Evolutionary conservation across 352 stramenopile species (phyloP), one percentile per base, ranked within the genome.

Genomic region (Aphanomyces astaci): DNA sequence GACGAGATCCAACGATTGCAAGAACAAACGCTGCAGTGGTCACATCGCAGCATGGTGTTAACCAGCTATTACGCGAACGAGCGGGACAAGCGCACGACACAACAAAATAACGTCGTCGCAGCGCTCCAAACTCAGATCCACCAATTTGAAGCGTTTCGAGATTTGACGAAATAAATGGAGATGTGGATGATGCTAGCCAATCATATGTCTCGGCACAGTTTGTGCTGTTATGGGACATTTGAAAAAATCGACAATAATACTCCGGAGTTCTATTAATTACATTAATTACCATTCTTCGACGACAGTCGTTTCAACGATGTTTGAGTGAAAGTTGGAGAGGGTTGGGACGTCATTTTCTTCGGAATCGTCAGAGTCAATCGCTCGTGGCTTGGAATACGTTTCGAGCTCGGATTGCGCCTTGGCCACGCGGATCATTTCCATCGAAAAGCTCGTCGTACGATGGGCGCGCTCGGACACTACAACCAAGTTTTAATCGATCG

Each of bases 141-240:
- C 9, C 43, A 68, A 11, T 68, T 68, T 51, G 30, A 68, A 48
- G 33, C 62, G 9, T 68, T 68, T 60, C n/a, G 40, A 7, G 62
- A 68, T 0, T n/a, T 59, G n/a, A 39, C 15, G 5, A 59, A 59
- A 19, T 59, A 59, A 48, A 55, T 28, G 17, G 15, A 15, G 17
- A n/a, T n/a, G 22, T n/a, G 15, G 15, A 15, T 49, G n/a, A n/a
- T n/a, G n/a, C n/a, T n/a, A n/a, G n/a, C n/a, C n/a, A n/a, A n/a
- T n/a, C n/a, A n/a, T n/a, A n/a, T n/a, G n/a, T n/a, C n/a, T n/a
- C n/a, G n/a, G n/a, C n/a, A n/a, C n/a, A n/a, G n/a, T n/a, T n/a
- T n/a, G n/a, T n/a, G n/a, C n/a, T n/a, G n/a, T n/a, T n/a, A n/a
- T n/a, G n/a, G n/a, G n/a, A n/a, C n/a, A n/a, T n/a, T n/a, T n/a